These are phyloP conservation scores for Cucurbita moschata DNA, from an alignment of 306 rosid species.

Conservation along the genomic window DNA sequence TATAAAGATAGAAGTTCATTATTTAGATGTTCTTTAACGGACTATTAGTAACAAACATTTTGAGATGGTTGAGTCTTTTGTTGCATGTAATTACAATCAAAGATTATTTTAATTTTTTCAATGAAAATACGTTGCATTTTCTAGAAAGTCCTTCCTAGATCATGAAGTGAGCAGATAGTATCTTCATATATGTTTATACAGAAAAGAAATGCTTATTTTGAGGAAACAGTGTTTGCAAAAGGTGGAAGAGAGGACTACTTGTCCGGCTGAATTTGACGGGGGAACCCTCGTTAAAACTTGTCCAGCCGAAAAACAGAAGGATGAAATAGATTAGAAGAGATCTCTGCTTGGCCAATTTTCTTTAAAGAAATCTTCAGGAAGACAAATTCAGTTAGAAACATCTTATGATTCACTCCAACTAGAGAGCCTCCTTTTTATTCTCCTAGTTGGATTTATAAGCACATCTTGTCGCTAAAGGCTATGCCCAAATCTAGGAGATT, in stretches of 20 bases:
- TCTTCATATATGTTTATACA: not conserved
- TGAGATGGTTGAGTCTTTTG: not conserved
- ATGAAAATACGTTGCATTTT: not conserved
- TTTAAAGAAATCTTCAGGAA: too few species aligned
- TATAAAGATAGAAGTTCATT: not conserved
- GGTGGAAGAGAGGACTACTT: not conserved
- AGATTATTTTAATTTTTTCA: not conserved
- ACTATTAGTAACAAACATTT: not conserved
- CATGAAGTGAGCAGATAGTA: not conserved
- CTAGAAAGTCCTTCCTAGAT: not conserved
- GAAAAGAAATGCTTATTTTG: not conserved
- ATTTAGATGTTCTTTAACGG: not conserved
- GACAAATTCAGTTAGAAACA: not conserved
- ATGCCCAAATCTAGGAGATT: too few species aligned
- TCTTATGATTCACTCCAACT: not conserved
- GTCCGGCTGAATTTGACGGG: not conserved
- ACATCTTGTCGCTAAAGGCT: too few species aligned
- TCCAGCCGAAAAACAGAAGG: not conserved
- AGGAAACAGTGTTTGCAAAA: not conserved
- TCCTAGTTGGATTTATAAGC: not conserved
- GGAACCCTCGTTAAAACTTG: not conserved
- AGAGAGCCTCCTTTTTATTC: not conserved
- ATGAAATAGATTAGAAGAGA: not conserved
- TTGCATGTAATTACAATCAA: not conserved
- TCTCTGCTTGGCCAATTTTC: not conserved